Conservation (phyloP, 345 rosid species). For the Theobroma cacao region DNA sequence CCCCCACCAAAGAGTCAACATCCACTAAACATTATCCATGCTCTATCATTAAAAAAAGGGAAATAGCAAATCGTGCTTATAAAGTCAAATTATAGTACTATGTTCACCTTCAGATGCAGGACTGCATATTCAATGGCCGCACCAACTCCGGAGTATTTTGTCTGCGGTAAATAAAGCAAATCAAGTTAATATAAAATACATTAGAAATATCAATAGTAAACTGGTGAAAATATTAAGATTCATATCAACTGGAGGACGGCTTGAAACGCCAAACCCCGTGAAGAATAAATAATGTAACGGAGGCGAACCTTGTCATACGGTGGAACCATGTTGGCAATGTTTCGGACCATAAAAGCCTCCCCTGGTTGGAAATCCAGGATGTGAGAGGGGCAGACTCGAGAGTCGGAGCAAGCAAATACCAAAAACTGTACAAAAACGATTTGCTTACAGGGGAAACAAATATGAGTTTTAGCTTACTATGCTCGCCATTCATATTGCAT, state of each 20-base stretch:
- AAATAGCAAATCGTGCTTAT: not conserved
- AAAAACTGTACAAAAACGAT: slow-evolving; percentile 51
- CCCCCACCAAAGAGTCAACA: slow-evolving; percentile 1
- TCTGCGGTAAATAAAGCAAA: slow-evolving; percentile 40
- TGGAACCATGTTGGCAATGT: slow-evolving; percentile 98
- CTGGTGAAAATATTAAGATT: not conserved
- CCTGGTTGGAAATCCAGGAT: slow-evolving; percentile 90
- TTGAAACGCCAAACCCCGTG: not conserved
- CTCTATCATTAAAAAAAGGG: not conserved
- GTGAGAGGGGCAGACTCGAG: slow-evolving; percentile 93
- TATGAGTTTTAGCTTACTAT: not conserved
- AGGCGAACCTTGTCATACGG: slow-evolving; percentile 61
- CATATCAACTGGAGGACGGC: not conserved
- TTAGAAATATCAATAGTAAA: not conserved
- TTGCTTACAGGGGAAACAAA: not conserved
- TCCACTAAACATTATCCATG: not conserved
- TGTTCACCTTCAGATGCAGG: slow-evolving; percentile 73
- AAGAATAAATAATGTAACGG: not conserved
- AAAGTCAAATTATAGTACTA: not conserved
- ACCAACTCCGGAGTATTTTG: slow-evolving; percentile 64
- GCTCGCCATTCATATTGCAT: not conserved
- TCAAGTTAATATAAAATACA: not conserved
- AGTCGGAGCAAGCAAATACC: slow-evolving; percentile 98
- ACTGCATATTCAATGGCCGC: slow-evolving; percentile 98
- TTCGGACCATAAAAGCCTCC: slow-evolving; percentile 92